Conservation (phyloP, 768 basidiomycete genomes). For the Lactifluus pinguis region DNA sequence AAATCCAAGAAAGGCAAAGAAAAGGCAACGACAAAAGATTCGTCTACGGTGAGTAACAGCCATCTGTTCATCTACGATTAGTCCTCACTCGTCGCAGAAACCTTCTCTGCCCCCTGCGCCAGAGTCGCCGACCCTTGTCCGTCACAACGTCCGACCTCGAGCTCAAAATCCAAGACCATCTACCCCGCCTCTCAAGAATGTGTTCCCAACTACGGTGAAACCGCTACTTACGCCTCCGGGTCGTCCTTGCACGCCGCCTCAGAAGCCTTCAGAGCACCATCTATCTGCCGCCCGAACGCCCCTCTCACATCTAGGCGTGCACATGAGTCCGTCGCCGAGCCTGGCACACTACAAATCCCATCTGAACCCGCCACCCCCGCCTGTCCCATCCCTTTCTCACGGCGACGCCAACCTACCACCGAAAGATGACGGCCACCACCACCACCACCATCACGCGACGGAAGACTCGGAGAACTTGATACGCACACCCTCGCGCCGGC, state of each 20-base stretch:
- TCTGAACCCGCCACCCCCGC: conserved; percentile 59
- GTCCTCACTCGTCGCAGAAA: background rate
- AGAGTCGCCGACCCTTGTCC: conserved; percentile 18
- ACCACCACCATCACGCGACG: conserved; percentile 11
- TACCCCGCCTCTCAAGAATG: conserved; percentile 11
- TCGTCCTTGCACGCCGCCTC: conserved; percentile 33
- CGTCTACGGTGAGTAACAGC: background rate
- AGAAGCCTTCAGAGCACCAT: conserved; percentile 25
- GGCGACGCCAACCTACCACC: conserved; percentile 31
- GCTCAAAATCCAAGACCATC: background rate
- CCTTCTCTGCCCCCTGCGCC: conserved; percentile 11
- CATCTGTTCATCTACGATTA: background rate
- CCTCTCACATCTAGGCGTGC: conserved; percentile 55
- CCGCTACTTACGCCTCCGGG: conserved; percentile 29
- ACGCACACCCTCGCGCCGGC: conserved; percentile 39
- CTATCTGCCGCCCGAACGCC: conserved; percentile 59
- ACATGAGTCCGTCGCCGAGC: conserved; percentile 61
- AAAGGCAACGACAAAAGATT: conserved; percentile 2
- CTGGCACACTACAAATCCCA: conserved; percentile 61
- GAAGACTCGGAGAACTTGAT: conserved; percentile 25
- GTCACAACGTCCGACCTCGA: conserved; percentile 6
- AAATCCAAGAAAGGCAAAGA: conserved; percentile 19
- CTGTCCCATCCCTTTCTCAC: conserved; percentile 26
- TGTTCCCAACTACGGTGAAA: background rate
- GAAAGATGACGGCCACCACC: conserved; percentile 18